Conservation (phyloP, 2,329 filamentous ascomycete species). For the Chrysoporthe austroafricana region DNA sequence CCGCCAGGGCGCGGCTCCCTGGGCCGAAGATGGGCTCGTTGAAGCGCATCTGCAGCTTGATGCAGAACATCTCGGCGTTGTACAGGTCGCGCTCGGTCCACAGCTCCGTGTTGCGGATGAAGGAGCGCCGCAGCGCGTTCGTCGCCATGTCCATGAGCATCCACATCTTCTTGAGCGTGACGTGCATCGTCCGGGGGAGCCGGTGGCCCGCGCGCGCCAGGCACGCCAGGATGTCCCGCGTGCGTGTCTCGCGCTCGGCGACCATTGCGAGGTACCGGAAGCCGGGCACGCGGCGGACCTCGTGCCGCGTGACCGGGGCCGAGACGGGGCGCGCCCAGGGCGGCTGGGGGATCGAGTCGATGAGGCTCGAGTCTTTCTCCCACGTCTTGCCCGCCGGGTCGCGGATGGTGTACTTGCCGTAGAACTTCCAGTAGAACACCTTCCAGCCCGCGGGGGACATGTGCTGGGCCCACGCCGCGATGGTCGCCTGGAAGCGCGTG, state of each 20-base stretch:
- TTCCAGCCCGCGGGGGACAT: conserved; percentile 58
- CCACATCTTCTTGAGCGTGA: conserved; percentile 70
- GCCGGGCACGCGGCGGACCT: conserved; percentile 60
- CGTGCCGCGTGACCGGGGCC: conserved; percentile 29
- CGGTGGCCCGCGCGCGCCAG: conserved; percentile 63
- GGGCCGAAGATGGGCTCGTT: conserved; percentile 63
- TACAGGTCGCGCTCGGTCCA: conserved; percentile 66
- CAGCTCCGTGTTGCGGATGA: conserved; percentile 56
- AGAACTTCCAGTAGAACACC: conserved; percentile 66
- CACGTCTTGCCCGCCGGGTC: conserved; percentile 57
- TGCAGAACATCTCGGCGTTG: conserved; percentile 64
- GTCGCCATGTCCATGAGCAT: conserved; percentile 69
- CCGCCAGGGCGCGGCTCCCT: conserved; percentile 53
- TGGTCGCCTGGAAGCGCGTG: conserved; percentile 59
- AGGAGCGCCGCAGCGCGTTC: conserved; percentile 55
- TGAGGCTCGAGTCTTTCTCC: conserved; percentile 31
- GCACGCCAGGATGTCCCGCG: conserved; percentile 64
- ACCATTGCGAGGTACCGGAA: conserved; percentile 73
- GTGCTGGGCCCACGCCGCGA: conserved; percentile 57
- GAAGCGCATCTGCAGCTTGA: conserved; percentile 74
- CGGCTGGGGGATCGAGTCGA: conserved; percentile 12
- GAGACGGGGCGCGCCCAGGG: conserved; percentile 19
- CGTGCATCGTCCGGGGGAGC: conserved; percentile 52
- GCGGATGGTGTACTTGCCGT: conserved; percentile 57
- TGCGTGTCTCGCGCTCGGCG: conserved; percentile 57